These are phyloP conservation scores for Myxozyma kluyveri DNA, from an alignment of 805 yeast species.

Conservation along the genomic window DNA sequence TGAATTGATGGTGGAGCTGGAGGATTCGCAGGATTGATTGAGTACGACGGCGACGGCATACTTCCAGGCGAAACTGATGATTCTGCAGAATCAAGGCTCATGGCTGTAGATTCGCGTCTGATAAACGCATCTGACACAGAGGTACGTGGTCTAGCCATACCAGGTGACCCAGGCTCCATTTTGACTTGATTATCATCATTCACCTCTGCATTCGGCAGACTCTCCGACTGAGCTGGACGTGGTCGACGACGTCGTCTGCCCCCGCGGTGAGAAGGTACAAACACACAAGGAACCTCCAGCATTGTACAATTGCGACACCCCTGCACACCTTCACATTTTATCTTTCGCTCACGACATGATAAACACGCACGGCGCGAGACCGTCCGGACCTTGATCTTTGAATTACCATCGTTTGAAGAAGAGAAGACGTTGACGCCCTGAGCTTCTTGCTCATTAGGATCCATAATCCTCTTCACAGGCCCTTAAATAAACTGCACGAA, in stretches of 20 bases:
- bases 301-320: constrained; percentile 19
- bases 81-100: not conserved
- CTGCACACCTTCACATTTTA: constrained; percentile 61
- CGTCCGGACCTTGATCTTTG: constrained; percentile 44
- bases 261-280: constrained; percentile 28
- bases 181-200: not conserved
- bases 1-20: not conserved
- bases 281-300: constrained; percentile 14
- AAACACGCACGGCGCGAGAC: constrained; percentile 64
- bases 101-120: not conserved
- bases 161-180: not conserved
- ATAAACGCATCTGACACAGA: not conserved
- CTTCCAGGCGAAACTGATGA: not conserved
- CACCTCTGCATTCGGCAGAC: not conserved
- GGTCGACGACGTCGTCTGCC: constrained; percentile 21
- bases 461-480: too few species aligned
- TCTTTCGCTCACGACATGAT: constrained; percentile 61
- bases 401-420: too few species aligned
- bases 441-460: too few species aligned
- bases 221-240: not conserved
- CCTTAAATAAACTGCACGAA: too few species aligned
- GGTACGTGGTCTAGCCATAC: too few species aligned
- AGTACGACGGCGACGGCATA: too few species aligned
- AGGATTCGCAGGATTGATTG: not conserved
- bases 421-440: too few species aligned